Evolutionary conservation across 2,329 filamentous ascomycete genomes (phyloP).

Genomic region (Ploettnerulaceae sp.): DNA sequence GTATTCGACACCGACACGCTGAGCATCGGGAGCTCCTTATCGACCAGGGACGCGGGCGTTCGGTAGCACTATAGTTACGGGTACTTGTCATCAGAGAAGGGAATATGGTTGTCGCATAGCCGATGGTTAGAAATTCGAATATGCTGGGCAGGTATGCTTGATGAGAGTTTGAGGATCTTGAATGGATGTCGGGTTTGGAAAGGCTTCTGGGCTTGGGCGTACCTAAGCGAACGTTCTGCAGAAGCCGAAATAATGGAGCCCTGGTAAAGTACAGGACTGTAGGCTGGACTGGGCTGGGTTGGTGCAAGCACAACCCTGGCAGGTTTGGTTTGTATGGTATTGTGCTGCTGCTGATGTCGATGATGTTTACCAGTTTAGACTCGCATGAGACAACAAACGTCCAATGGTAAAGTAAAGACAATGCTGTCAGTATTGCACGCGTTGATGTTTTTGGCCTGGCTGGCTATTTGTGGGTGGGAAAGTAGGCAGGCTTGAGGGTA

Average conservation of each 20-base stretch:
- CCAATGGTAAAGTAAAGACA: neutral
- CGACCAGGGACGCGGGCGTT: slow-evolving; percentile 3
- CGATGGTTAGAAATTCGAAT: neutral
- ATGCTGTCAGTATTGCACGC: neutral
- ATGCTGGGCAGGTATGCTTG: slow-evolving; percentile 4
- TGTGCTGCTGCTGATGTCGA: too few relatives aligned
- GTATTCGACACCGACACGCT: slow-evolving; percentile 23
- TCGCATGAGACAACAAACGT: neutral
- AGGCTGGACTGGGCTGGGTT: too few relatives aligned
- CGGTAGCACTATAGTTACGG: slow-evolving; percentile 13
- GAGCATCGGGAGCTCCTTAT: slow-evolving; percentile 30
- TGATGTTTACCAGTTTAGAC: neutral
- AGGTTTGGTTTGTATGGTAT: neutral
- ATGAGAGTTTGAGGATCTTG: slow-evolving; percentile 3
- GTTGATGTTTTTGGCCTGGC: neutral
- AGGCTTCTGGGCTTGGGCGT: neutral
- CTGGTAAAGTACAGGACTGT: too few relatives aligned
- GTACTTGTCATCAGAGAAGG: slow-evolving; percentile 10
- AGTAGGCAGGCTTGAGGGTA: neutral
- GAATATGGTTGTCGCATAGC: slow-evolving; percentile 20
- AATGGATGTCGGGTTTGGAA: neutral
- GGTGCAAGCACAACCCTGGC: neutral
- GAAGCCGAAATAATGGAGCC: neutral
- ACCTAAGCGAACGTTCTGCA: slow-evolving; percentile 7
- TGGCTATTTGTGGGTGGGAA: neutral